Base-by-base conservation (phyloP, 345 rosid species). In the Crucihimalaya himalaica region DNA sequence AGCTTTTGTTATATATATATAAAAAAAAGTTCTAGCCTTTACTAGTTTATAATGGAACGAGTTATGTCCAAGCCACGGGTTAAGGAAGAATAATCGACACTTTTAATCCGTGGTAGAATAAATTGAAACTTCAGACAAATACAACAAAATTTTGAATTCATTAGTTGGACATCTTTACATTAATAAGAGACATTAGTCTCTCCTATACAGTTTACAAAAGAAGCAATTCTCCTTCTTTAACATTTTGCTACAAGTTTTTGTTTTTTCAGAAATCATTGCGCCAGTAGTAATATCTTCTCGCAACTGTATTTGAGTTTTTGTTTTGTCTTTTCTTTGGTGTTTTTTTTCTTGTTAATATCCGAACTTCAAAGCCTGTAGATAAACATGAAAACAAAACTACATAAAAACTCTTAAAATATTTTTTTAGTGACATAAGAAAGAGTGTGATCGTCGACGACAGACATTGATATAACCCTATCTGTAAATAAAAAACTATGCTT, bases 361-460 rank as follows among this genome's bases (percentile, higher is more conserved):
- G 4, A 56, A 43, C 2, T 53, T 63, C 27, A 32, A 18, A n/a
- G 34, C 48, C 63, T 54, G 48, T 28, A 43, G 54, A 54, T 53
- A 73, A 53, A 43, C 28, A 63, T 73, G 56, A 72, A 52, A 6
- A 32, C 16, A 66, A 50, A 48, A 37, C 12, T 3, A 53, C 6
- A 4, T 5, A 10, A 46, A 55, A 55, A 42, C 37, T 12, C 8
- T 7, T 46, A n/a, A 23, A 37, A 37, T 37, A 35, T 35, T 35
- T 11, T 35, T 14, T 35, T 35, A 35, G 40, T 35, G 40, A 35
- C 40, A 56, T 16, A 5, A 73, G n/a, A 16, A 66, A 74, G 8
- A 56, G 20, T 11, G 21, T 73, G 65, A 63, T 72, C 70, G 63
- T 72, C 14, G 19, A 50, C 23, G 29, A 15, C 2, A 28, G 2